A percentile compares a stretch with the other conserved stretches of the same genome.
Conservation (phyloP, 306 rosid genomes). For the Pterocarpus santalinus region DNA sequence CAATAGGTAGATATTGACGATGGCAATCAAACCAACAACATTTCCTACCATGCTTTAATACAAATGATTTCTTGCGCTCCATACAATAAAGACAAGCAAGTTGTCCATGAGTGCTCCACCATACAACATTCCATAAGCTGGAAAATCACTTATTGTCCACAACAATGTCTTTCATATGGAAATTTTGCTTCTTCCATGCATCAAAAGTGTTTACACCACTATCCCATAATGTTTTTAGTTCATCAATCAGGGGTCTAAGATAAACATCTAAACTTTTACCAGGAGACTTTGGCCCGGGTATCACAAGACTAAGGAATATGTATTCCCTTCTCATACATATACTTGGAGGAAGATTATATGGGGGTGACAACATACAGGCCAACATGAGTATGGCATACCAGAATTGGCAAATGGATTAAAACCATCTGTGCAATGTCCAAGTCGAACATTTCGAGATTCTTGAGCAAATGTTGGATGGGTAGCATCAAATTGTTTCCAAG, state of each 20-base stretch:
- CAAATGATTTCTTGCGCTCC: neutral
- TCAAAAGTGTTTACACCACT: conserved; percentile 4
- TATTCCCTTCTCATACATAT: too few species aligned
- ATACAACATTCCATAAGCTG: conserved; percentile 1
- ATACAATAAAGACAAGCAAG: conserved; percentile 18
- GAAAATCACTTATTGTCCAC: conserved; percentile 4
- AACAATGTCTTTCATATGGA: neutral
- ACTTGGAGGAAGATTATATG: too few species aligned
- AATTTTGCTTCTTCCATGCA: neutral
- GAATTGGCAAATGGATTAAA: neutral
- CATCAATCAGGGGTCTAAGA: too few species aligned
- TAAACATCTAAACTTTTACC: too few species aligned
- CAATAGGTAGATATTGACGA: neutral
- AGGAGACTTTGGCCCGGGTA: too few species aligned
- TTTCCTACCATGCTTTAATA: neutral
- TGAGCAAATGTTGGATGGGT: neutral
- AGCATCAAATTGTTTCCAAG: too few species aligned
- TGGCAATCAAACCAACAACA: too few species aligned
- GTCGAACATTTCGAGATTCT: neutral
- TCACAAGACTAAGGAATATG: too few species aligned
- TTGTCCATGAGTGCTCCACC: conserved; percentile 3
- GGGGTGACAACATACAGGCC: too few species aligned
- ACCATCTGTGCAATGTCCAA: conserved; percentile 8
- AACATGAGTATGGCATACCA: too few species aligned
- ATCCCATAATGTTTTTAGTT: too few species aligned